A percentile compares a stretch with the other conserved stretches of the same genome.
Conservation (phyloP, 352 stramenopile genomes). For the Globisporangium irregulare region DNA sequence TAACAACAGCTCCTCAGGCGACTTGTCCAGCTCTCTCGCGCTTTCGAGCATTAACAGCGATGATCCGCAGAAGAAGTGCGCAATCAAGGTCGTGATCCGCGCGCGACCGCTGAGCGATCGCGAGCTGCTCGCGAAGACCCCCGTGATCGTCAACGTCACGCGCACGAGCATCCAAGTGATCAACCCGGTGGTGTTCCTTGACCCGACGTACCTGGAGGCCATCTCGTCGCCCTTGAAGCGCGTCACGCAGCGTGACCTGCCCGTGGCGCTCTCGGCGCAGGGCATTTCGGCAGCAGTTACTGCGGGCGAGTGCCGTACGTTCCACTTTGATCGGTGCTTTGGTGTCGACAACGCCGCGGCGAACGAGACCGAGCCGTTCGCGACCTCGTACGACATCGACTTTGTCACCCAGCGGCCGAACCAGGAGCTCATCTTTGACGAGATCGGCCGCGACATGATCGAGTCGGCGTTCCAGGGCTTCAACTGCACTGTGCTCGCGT, state of each 20-base stretch:
- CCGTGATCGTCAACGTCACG: conserved; percentile 50
- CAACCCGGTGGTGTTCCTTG: conserved; percentile 57
- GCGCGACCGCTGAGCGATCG: conserved; percentile 60
- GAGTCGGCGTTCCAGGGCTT: conserved; percentile 77
- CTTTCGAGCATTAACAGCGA: conserved; percentile 14
- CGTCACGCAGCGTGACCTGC: conserved; percentile 20
- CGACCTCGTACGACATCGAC: conserved; percentile 41
- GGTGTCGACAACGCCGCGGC: conserved; percentile 32
- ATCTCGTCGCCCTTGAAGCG: conserved; percentile 27
- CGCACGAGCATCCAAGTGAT: conserved; percentile 56
- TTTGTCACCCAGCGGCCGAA: conserved; percentile 43
- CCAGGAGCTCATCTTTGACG: conserved; percentile 75
- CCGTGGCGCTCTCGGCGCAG: conserved; percentile 27
- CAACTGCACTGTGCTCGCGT: conserved; percentile 73
- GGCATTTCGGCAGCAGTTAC: conserved; percentile 32
- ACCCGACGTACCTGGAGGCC: conserved; percentile 48
- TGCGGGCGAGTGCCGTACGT: conserved; percentile 55
- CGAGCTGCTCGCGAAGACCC: conserved; percentile 45
- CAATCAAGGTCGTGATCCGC: conserved; percentile 76
- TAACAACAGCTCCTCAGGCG: neutral
- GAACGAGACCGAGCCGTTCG: conserved; percentile 35
- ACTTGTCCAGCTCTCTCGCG: neutral
- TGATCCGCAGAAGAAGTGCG: conserved; percentile 27
- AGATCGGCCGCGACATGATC: conserved; percentile 69
- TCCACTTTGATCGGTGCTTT: conserved; percentile 82